Percentiles rank a stretch among this genome's conserved stretches.
Conservation (phyloP, 1,284 basidiomycete species). For the Cutaneotrichosporon cutaneum region DNA sequence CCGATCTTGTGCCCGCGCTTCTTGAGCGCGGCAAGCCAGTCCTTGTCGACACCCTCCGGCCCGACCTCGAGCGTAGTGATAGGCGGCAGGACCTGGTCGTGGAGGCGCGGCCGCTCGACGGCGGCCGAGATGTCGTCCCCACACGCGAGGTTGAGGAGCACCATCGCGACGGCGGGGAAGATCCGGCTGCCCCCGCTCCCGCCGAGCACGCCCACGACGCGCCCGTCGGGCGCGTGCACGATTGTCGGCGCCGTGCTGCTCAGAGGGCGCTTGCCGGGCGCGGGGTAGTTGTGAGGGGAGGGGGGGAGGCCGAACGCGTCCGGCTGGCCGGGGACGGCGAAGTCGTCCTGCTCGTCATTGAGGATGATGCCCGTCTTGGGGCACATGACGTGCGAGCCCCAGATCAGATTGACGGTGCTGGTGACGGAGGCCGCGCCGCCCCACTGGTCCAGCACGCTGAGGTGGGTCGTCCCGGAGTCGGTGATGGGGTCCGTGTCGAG, state of each 20-base stretch:
- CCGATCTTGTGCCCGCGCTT: conserved; percentile 70
- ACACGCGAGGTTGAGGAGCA: conserved; percentile 76
- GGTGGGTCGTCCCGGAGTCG: conserved; percentile 90
- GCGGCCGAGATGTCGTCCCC: conserved; percentile 75
- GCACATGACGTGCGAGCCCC: conserved; percentile 82
- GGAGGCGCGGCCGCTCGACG: conserved; percentile 83
- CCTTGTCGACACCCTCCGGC: conserved; percentile 57
- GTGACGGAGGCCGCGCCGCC: conserved; percentile 84
- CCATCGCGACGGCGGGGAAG: conserved; percentile 75
- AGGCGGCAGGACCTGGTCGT: conserved; percentile 80
- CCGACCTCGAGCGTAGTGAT: conserved; percentile 63
- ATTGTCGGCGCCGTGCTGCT: conserved; percentile 81
- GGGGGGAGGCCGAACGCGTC: conserved; percentile 82
- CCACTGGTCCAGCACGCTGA: conserved; percentile 73
- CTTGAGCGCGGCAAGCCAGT: conserved; percentile 61
- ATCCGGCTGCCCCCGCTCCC: conserved; percentile 86
- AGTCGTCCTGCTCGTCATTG: conserved; percentile 86
- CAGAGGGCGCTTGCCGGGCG: conserved; percentile 75
- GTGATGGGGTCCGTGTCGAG: conserved; percentile 71
- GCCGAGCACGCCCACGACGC: conserved; percentile 71
- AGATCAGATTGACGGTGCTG: conserved; percentile 78
- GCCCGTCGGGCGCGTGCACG: conserved; percentile 69
- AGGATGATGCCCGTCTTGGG: conserved; percentile 80
- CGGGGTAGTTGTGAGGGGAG: conserved; percentile 86
- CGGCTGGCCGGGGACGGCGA: conserved; percentile 73